Conservation (phyloP, 1,139 yeast species). For the Wickerhamomyces sp. region DNA sequence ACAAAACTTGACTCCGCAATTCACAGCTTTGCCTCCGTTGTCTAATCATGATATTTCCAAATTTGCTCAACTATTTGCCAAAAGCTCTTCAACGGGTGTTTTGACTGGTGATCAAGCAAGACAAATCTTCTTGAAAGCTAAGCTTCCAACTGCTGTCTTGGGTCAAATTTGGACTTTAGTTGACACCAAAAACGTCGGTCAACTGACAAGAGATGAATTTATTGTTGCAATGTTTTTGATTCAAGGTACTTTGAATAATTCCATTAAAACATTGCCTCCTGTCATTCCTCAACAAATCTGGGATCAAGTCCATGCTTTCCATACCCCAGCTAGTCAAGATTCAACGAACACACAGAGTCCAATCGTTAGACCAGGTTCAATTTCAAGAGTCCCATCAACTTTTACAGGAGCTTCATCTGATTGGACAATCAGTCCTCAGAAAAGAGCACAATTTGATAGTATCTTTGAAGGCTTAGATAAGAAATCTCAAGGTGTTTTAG, state of each 20-base stretch:
- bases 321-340: conserved; percentile 21
- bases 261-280: conserved; percentile 63
- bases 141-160: conserved; percentile 66
- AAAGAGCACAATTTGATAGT: conserved; percentile 72
- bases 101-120: conserved; percentile 76
- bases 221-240: conserved; percentile 94
- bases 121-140: conserved; percentile 83
- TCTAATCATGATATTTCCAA: conserved; percentile 61
- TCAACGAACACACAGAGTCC: conserved; percentile 28
- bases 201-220: conserved; percentile 67
- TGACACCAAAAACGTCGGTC: conserved; percentile 71
- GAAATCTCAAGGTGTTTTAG: conserved; percentile 53
- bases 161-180: conserved; percentile 89
- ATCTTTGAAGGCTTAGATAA: conserved; percentile 78
- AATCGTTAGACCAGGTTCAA: conserved; percentile 22
- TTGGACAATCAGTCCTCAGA: conserved; percentile 67
- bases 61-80: conserved; percentile 70
- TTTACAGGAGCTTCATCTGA: conserved; percentile 55
- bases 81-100: conserved; percentile 54
- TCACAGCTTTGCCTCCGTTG: conserved; percentile 48
- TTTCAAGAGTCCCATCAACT: conserved; percentile 28
- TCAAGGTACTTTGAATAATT: conserved; percentile 71
- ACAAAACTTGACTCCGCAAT: conserved; percentile 23
- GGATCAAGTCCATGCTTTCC: conserved; percentile 39
- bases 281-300: conserved; percentile 63